These are phyloP conservation scores for Apiotrichum porosum DNA, from an alignment of 1,284 basidiomycete species.

Conservation along the genomic window DNA sequence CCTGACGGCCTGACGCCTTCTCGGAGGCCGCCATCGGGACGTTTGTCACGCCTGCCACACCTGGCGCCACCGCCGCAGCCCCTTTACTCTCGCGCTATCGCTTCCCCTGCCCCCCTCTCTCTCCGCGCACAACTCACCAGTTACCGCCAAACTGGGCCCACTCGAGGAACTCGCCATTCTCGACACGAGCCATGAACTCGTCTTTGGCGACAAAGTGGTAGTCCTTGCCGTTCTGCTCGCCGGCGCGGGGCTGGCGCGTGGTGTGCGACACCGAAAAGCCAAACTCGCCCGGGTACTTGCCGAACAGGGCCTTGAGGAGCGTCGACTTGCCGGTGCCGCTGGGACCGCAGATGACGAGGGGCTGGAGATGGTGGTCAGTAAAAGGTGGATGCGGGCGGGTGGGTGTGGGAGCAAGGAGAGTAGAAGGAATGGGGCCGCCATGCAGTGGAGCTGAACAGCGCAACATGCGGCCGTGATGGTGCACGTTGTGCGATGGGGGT, in stretches of 20 bases:
- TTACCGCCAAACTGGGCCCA: constrained; percentile 81
- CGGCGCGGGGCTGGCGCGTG: constrained; percentile 76
- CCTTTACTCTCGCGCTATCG: no score
- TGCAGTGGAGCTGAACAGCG: neutral
- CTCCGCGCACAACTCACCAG: constrained; percentile 55
- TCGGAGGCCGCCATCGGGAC: no score
- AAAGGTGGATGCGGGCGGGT: neutral
- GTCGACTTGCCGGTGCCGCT: constrained; percentile 95
- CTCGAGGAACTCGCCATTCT: constrained; percentile 57
- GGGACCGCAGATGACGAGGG: constrained; percentile 72
- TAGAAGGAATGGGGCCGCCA: neutral
- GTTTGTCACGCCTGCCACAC: no score
- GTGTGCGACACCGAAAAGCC: constrained; percentile 97
- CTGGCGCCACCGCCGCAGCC: no score
- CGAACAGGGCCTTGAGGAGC: constrained; percentile 77
- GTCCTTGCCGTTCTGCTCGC: constrained; percentile 68
- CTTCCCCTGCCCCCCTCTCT: no score
- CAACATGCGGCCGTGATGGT: no score
- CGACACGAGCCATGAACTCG: constrained; percentile 53
- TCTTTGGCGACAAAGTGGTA: constrained; percentile 57
- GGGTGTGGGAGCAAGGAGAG: neutral
- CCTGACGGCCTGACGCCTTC: no score
- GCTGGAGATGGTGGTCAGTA: constrained; percentile 39
- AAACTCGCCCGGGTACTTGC: constrained; percentile 76
- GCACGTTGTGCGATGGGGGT: no score